Evolutionary conservation across 768 basidiomycete genomes (phyloP).

Genomic region (Boletus coccyginus): DNA sequence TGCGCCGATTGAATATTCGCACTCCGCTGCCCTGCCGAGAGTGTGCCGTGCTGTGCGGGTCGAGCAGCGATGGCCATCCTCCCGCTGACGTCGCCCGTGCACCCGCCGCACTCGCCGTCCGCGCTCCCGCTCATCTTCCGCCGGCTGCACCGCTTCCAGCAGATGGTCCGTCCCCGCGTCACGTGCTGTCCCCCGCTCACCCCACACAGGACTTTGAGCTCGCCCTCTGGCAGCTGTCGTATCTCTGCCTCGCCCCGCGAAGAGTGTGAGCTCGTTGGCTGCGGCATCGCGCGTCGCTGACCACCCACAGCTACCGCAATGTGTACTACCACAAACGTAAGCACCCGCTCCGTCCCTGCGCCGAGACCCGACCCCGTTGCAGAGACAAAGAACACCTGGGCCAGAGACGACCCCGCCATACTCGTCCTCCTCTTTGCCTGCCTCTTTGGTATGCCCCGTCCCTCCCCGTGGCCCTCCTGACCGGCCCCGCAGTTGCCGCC

Average conservation of each 20-base stretch:
- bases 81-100: conserved; percentile 29
- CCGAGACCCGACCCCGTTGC: conserved; percentile 8
- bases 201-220: conserved; percentile 85
- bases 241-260: conserved; percentile 87
- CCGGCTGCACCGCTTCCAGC: conserved; percentile 75
- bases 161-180: conserved; percentile 60
- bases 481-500: conserved; percentile 57
- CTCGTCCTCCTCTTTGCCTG: conserved; percentile 81
- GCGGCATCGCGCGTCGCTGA: conserved; percentile 8
- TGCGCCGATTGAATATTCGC: conserved; percentile 15
- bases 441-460: conserved; percentile 52
- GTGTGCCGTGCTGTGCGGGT: conserved; percentile 14
- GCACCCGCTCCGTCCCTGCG: conserved; percentile 20
- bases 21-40: conserved; percentile 23
- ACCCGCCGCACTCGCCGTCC: conserved; percentile 20
- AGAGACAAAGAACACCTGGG: conserved; percentile 99
- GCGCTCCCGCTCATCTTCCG: conserved; percentile 68
- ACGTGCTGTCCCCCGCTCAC: background rate
- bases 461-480: background rate
- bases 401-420: conserved; percentile 95
- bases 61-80: conserved; percentile 29
- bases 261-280: conserved; percentile 64
- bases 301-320: conserved; percentile 72
- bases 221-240: conserved; percentile 94
- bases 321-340: conserved; percentile 97